phyloP scores from a whole-genome alignment of 805 yeast species.

The Wickerhamomyces alni region DNA sequence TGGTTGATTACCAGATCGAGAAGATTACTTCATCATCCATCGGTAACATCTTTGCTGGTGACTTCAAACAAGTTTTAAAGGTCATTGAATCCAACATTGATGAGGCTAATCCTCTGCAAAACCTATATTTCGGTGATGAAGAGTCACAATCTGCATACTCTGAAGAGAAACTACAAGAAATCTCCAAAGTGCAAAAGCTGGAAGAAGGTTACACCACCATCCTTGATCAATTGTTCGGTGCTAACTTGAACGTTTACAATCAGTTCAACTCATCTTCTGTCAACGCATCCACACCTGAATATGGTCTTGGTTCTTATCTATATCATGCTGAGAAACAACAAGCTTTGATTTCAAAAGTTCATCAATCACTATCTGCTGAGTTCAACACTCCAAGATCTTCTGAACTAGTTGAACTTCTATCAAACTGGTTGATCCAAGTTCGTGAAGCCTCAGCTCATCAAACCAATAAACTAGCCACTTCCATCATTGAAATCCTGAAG shows the following conservation, averaged over 20 bases:
- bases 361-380: constrained; percentile 35
- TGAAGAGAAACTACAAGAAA: constrained; percentile 15
- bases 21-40: constrained; percentile 54
- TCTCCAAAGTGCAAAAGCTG: constrained; percentile 42
- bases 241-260: constrained; percentile 55
- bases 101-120: constrained; percentile 52
- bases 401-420: constrained; percentile 47
- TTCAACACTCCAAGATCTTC: constrained; percentile 39
- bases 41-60: constrained; percentile 23
- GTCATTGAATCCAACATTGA: constrained; percentile 47
- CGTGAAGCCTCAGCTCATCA: constrained; percentile 29
- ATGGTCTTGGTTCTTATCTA: constrained; percentile 75
- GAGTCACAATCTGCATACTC: constrained; percentile 7
- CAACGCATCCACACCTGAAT: constrained; percentile 68
- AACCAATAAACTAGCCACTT: constrained; percentile 25
- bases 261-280: constrained; percentile 40
- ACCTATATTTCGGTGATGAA: constrained; percentile 49
- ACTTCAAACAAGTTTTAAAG: constrained; percentile 32
- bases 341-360: constrained; percentile 39
- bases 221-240: constrained; percentile 58
- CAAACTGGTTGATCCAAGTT: constrained; percentile 64
- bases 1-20: constrained; percentile 40
- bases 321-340: constrained; percentile 46
- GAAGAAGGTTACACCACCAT: constrained; percentile 78
- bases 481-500: constrained; percentile 33